These are phyloP conservation scores for Penicillium sp. DNA, from an alignment of 2,329 filamentous ascomycete species.

Conservation along the genomic window DNA sequence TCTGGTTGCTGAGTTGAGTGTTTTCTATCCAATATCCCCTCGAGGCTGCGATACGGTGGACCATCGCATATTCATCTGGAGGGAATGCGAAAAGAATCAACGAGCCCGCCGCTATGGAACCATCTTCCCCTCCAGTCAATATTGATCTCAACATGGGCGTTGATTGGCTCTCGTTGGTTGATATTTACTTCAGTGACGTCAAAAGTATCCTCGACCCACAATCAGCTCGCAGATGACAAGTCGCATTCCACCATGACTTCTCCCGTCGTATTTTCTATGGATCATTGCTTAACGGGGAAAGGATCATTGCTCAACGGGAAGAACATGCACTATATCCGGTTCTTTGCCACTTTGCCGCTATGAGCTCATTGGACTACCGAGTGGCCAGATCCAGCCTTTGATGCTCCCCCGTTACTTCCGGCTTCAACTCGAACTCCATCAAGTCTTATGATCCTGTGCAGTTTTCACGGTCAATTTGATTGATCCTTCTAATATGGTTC, in stretches of 20 bases:
- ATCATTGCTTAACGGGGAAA: not conserved
- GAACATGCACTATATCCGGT: not conserved
- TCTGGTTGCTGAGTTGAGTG: slow-evolving; percentile 2
- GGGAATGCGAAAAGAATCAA: not conserved
- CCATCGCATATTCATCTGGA: no score
- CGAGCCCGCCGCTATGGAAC: not conserved
- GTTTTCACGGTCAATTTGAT: not conserved
- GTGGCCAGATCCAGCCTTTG: not conserved
- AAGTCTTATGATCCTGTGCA: not conserved
- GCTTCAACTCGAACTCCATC: not conserved
- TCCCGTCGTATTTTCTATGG: not conserved
- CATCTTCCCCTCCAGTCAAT: no score
- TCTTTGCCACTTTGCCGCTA: not conserved
- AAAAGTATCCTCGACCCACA: not conserved
- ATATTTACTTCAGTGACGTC: not conserved
- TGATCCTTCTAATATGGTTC: not conserved
- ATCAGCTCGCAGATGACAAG: not conserved
- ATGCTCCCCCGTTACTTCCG: not conserved
- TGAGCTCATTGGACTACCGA: not conserved
- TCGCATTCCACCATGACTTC: not conserved
- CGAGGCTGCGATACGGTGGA: not conserved
- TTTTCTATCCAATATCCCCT: no score
- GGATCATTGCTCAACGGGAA: no score
- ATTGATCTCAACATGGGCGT: no score
- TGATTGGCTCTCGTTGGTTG: not conserved